Evolutionary conservation across 306 rosid genomes (phyloP).

Genomic region (Prunus fruticosa): DNA sequence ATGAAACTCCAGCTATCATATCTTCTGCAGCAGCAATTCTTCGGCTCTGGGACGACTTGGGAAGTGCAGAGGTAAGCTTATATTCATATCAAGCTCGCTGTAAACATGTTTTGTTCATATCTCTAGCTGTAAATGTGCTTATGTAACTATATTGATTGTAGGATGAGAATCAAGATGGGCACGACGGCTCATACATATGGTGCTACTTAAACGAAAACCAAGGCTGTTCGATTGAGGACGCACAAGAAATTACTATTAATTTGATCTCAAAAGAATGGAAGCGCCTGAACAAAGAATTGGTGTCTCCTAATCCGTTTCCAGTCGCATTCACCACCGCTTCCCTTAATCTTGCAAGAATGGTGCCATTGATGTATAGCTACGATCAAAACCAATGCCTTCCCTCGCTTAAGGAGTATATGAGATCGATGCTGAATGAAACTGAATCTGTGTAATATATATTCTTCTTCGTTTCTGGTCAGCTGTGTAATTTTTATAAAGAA

Average conservation of each 20-base stretch:
- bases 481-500: too few species aligned
- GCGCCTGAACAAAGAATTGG: conserved; percentile 23
- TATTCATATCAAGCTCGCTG: background rate
- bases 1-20: conserved; percentile 33
- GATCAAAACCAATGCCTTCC: conserved; percentile 44
- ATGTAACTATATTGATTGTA: background rate
- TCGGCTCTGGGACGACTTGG: conserved; percentile 80
- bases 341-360: conserved; percentile 55
- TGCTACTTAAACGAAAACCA: conserved; percentile 22
- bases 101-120: background rate
- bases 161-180: conserved; percentile 58
- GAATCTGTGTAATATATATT: background rate
- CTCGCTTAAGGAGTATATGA: conserved; percentile 24
- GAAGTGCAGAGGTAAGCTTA: conserved; percentile 46
- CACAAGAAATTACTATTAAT: background rate
- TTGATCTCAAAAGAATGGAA: conserved; percentile 34
- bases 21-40: conserved; percentile 54
- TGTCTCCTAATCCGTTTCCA: conserved; percentile 17
- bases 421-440: conserved; percentile 26
- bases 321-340: conserved; percentile 22
- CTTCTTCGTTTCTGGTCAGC: background rate
- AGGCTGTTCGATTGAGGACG: conserved; percentile 10
- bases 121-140: background rate
- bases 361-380: conserved; percentile 51
- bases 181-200: conserved; percentile 46